Evolutionary conservation across 345 rosid genomes (phyloP), one percentile per base, ranked within the genome.

Genomic region (Theobroma cacao): DNA sequence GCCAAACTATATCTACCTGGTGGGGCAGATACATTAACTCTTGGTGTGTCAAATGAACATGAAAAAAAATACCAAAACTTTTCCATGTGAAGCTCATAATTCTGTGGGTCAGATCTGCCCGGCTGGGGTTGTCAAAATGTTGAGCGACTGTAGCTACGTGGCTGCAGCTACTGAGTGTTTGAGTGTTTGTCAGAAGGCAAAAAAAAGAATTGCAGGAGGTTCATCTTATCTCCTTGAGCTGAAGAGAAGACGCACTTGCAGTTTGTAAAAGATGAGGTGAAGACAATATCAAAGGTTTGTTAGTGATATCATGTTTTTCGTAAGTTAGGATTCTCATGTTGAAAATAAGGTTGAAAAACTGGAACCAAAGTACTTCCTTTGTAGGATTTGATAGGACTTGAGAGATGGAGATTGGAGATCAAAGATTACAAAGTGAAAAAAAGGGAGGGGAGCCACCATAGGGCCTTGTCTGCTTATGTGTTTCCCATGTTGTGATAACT

Each of bases 31-130:
- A 72, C 72, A 76, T 75, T 76, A 78, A 80, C 60, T 84, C 63
- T 26, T 31, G 75, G 75, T 74, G 82, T 78, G 84, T 83, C 75
- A 47, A 72, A 72, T 53, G 22, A 13, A 24, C 13, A 30, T 56
- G 48, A 55, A 41, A 22, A 72, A 70, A 55, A 36, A 26, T 31
- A 17, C 58, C 72, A 85, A 67, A 75, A 77, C 63, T 69, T 72
- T 69, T 13, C 48, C 79, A 45, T 45, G 68, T 84, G 85, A 75
- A 80, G 68, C 75, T 80, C 79, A 79, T 78, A 61, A 79, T 75
- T 79, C 74, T 63, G 83, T 79, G 84, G 84, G 78, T 78, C 87
- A 73, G 75, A 59, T 67, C 70, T 77, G 82, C 75, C 33, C 43
- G 53, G 30, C 18, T 41, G 41, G n/a, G 18, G 55, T 53, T 56